Base-by-base conservation (phyloP, 345 rosid genomes). In the Syzygium aromaticum region DNA sequence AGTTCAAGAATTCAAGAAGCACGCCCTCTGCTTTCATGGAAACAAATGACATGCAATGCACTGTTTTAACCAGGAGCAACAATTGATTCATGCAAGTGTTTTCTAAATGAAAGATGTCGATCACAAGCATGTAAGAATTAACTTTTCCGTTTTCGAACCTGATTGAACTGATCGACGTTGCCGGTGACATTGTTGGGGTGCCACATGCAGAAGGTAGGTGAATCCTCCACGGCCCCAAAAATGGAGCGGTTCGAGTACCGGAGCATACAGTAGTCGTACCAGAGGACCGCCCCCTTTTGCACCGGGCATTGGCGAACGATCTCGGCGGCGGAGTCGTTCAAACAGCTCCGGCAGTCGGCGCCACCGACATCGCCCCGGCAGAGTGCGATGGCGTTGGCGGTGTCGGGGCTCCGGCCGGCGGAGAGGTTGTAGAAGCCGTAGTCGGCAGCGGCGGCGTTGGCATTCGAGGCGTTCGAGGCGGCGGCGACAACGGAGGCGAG, bases 171-270 rank as follows among this genome's bases (percentile, higher is more conserved):
- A 64, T 64, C 23, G 43, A 64, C 77, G 21, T 64, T 7, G 1
- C 8, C 4, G 77, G 77, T 3, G 77, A 64, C 77, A 15, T 30
- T 3, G 3, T 30, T 7, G 22, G 2, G 2, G 17, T 12, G 13
- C 33, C 11, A 16, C 43, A 7, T 0, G 11, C 0, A 1, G 23
- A 28, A 15, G 5, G 2, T 19, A 30, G 77, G 77, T 40, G 0
- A 2, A 8, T 0, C 0, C 40, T 64, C 77, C 77, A 28, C 0
- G 21, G 2, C 19, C 40, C 40, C 9, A 3, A 64, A 64, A 33
- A 64, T 64, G 77, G 77, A 15, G 10, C 77, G 77, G 8, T 64
- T 64, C 77, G 77, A 64, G 77, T 64, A 64, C 1, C 77, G 77
- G 17, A 64, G 77, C 77, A 64, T 64, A 22, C 77, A 64, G 0